Evolutionary conservation across 371 early-diverging fungal genomes (phyloP).

Genomic region (Mortierella sp.): DNA sequence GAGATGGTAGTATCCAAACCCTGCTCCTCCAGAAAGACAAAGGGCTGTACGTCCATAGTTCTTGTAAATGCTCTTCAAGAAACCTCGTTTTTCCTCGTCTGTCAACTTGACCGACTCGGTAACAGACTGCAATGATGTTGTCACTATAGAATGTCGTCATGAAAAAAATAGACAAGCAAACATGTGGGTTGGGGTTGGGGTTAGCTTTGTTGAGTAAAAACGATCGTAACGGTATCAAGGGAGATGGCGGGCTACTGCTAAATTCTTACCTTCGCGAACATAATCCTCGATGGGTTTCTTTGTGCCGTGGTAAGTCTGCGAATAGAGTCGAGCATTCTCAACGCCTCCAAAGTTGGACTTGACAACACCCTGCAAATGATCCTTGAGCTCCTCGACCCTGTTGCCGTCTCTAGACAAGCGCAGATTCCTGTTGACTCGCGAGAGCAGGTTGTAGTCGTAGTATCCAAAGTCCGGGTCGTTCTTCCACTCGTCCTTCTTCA

Average conservation of each 20-base stretch:
- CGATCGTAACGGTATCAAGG: background rate
- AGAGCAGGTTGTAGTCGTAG: slow-evolving; percentile 80
- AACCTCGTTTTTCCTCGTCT: slow-evolving; percentile 73
- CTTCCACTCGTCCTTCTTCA: slow-evolving; percentile 85
- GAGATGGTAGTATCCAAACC: slow-evolving; percentile 88
- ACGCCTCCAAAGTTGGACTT: slow-evolving; percentile 88
- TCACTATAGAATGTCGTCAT: slow-evolving; percentile 59
- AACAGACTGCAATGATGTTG: slow-evolving; percentile 74
- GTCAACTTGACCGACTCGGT: slow-evolving; percentile 64
- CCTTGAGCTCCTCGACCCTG: slow-evolving; percentile 46
- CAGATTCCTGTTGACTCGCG: slow-evolving; percentile 72
- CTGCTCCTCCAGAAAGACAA: slow-evolving; percentile 92
- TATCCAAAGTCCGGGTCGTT: slow-evolving; percentile 69
- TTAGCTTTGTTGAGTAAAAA: background rate
- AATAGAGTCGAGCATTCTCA: slow-evolving; percentile 83
- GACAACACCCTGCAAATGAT: slow-evolving; percentile 74
- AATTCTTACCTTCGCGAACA: slow-evolving; percentile 76
- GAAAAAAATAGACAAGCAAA: background rate
- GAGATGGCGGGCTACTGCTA: background rate
- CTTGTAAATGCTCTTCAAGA: slow-evolving; percentile 81
- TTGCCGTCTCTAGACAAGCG: slow-evolving; percentile 29
- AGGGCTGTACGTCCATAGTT: slow-evolving; percentile 92
- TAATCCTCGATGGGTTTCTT: slow-evolving; percentile 85
- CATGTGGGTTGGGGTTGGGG: background rate
- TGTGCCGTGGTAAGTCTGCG: slow-evolving; percentile 84